Evolutionary conservation across 176 grass and related monocot genomes (phyloP), one percentile per base, ranked within the genome.

Genomic region (Cymbopogon citratus): DNA sequence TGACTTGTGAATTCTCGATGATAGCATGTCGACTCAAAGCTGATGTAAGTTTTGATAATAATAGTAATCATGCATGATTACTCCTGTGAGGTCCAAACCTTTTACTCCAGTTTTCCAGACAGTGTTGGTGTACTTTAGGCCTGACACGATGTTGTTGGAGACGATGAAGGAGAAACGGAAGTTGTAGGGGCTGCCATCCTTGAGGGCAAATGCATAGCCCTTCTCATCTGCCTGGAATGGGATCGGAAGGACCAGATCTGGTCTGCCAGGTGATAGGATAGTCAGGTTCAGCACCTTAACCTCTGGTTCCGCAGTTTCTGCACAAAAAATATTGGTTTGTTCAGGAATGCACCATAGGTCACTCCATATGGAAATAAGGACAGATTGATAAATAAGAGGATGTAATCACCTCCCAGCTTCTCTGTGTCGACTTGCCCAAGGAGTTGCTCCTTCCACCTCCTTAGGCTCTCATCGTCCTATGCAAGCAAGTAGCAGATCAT

Each of bases 381-480:
- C 0, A 56, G 9, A 2, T 1, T 8, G 1, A 39, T 6, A 39
- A 39, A 12, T 48, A 24, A 74, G 12, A 21, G 33, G 44, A 1
- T 10, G 4, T 3, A 60, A 26, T 27, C 65, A 94, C 93, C 93
- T 93, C 93, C 93, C 10, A 96, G 87, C 75, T 92, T 52, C 60
- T 81, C 78, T 12, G 91, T 87, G 79, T 96, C 93, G 18, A 96
- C 93, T 56, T 83, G 89, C 33, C 90, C 93, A 40, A 96, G 93
- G 73, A 96, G 93, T 36, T 92, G 83, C 77, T 96, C 90, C 85
- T 96, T 96, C 93, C 93, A 96, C 90, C 90, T 92, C 77, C 88
- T 93, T 63, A 92, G 82, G 66, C 93, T 96, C 85, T 96, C 93
- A 69, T 96, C 90, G 78, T 93, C 91, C 91, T 97, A 36, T 35